Percentiles rank a stretch among this genome's conserved stretches.
phyloP scores from a whole-genome alignment of 331 rosid species.

The Pyrus hybrid region DNA sequence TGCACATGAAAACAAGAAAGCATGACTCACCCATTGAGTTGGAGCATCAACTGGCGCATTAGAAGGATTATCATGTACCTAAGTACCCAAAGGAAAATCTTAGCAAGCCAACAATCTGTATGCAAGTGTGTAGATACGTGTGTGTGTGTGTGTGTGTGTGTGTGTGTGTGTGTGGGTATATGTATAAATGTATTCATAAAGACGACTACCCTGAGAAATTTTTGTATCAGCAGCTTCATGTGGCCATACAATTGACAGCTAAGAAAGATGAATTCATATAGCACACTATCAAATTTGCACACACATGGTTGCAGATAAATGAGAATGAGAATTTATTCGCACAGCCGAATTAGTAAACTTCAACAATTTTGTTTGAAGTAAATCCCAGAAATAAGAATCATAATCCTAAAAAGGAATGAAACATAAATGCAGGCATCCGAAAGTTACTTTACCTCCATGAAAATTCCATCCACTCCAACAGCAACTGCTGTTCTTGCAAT shows the following conservation, averaged over 20 bases:
- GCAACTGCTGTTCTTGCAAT: constrained; percentile 94
- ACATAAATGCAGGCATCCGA: neutral
- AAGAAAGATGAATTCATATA: neutral
- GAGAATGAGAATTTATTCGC: neutral
- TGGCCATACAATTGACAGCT: neutral
- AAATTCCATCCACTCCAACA: constrained; percentile 95
- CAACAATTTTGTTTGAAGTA: neutral
- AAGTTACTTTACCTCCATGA: constrained; percentile 68
- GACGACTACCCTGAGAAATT: neutral
- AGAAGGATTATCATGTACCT: constrained; percentile 96
- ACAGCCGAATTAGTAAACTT: neutral
- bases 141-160: neutral
- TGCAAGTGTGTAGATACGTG: neutral
- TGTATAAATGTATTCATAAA: neutral
- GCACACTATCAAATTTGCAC: neutral
- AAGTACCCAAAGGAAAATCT: constrained; percentile 15
- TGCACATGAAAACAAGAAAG: neutral
- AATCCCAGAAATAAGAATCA: neutral
- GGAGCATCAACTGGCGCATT: constrained; percentile 96
- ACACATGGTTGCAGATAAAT: neutral
- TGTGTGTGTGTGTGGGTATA: neutral
- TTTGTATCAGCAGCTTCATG: neutral
- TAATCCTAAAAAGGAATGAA: neutral
- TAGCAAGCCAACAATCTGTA: neutral
- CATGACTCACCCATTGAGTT: constrained; percentile 78